Conservation (phyloP, 805 yeast genomes). For the Tetrapisispora pingtungensis region DNA sequence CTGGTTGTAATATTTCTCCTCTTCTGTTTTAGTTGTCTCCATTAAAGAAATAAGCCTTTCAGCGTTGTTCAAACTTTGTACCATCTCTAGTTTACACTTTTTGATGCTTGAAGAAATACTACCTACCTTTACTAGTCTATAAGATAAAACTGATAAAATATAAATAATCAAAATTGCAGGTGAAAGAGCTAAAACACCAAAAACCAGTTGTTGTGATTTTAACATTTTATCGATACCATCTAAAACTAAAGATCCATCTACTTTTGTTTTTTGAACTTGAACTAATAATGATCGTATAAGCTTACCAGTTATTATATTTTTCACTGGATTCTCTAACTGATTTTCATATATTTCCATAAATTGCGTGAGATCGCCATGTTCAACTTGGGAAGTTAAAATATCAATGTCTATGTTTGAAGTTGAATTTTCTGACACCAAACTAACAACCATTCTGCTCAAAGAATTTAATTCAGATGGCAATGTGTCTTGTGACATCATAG, state of each 20-base stretch:
- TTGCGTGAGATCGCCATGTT: conserved; percentile 67
- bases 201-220: conserved; percentile 87
- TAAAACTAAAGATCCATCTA: conserved; percentile 85
- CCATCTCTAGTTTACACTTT: conserved; percentile 16
- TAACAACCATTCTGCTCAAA: conserved; percentile 78
- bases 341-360: conserved; percentile 73
- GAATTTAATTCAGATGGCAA: conserved; percentile 69
- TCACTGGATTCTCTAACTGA: conserved; percentile 62
- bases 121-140: conserved; percentile 19
- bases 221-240: conserved; percentile 83
- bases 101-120: conserved; percentile 19
- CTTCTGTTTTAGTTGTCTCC: conserved; percentile 19
- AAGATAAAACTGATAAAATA: conserved; percentile 31
- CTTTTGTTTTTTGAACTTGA: conserved; percentile 93
- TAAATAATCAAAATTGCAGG: conserved; percentile 61
- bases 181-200: conserved; percentile 81
- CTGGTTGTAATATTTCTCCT: conserved; percentile 31
- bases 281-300: conserved; percentile 69
- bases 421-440: conserved; percentile 27
- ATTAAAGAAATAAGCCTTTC: conserved; percentile 39
- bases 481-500: conserved; percentile 71
- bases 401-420: conserved; percentile 14
- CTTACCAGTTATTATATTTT: conserved; percentile 52
- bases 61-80: conserved; percentile 43
- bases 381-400: conserved; percentile 35